Evolutionary conservation across 768 basidiomycete species (phyloP).

Genomic region (Mycena albidolilacea): DNA sequence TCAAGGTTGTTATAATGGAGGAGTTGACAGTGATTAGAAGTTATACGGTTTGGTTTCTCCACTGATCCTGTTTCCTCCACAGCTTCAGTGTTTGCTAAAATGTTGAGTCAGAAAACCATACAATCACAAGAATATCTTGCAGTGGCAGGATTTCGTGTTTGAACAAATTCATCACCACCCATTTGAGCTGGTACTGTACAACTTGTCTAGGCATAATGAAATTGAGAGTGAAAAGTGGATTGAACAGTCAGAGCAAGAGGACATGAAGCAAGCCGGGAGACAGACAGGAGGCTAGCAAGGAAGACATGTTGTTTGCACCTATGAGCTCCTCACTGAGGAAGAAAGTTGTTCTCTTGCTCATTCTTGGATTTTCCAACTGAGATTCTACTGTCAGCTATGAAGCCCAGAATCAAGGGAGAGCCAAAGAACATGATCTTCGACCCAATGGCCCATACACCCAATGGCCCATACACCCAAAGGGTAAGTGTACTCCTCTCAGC

Average conservation of each 20-base stretch:
- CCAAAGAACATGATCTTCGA: too few species aligned
- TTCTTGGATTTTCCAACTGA: too few species aligned
- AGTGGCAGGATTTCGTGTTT: conserved; percentile 16
- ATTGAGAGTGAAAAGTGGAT: not conserved
- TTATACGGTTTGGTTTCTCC: not conserved
- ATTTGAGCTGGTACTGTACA: conserved; percentile 6
- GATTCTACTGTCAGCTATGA: too few species aligned
- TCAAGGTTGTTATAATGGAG: conserved; percentile 40
- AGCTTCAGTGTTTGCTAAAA: conserved; percentile 12
- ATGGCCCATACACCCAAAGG: too few species aligned
- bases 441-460: too few species aligned
- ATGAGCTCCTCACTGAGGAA: too few species aligned
- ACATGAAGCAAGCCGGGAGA: too few species aligned
- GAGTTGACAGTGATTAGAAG: not conserved
- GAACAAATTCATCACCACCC: conserved; percentile 14
- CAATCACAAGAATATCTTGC: conserved; percentile 8
- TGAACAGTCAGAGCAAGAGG: too few species aligned
- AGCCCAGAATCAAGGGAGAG: too few species aligned
- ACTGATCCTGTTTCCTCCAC: conserved; percentile 21
- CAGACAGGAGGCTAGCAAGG: too few species aligned
- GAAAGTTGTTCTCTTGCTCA: too few species aligned
- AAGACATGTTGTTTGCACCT: not conserved
- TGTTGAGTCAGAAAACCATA: conserved; percentile 16
- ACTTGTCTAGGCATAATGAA: not conserved
- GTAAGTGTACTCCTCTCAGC: too few species aligned